Conservation (phyloP, 257 asterid species). For the Misopates orontium region DNA sequence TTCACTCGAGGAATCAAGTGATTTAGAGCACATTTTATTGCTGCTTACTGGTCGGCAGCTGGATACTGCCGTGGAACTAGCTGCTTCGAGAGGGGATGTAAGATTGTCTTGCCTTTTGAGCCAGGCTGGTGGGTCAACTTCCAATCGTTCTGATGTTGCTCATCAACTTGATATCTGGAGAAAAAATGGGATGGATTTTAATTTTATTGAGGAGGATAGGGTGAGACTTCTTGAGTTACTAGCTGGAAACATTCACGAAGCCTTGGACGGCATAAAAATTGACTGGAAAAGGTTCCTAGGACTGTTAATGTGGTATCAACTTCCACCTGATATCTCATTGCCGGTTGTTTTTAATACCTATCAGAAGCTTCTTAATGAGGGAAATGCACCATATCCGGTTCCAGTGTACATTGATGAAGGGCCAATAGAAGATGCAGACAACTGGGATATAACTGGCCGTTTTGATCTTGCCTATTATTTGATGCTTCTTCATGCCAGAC, state of each 20-base stretch:
- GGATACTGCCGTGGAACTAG: conserved; percentile 87
- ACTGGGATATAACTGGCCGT: conserved; percentile 50
- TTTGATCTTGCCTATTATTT: conserved; percentile 91
- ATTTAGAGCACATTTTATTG: conserved; percentile 81
- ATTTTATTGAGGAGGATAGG: conserved; percentile 77
- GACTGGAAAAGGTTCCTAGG: conserved; percentile 99
- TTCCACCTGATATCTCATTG: conserved; percentile 79
- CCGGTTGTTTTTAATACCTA: conserved; percentile 70
- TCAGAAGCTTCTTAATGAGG: conserved; percentile 78
- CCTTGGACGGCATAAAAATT: conserved; percentile 62
- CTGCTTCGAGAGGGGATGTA: conserved; percentile 95
- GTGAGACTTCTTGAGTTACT: conserved; percentile 82
- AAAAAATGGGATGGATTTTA: conserved; percentile 88
- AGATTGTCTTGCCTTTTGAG: conserved; percentile 90
- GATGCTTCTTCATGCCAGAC: conserved; percentile 93
- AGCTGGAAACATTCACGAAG: conserved; percentile 81
- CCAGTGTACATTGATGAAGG: conserved; percentile 96
- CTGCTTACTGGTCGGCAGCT: conserved; percentile 93
- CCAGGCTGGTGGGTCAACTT: conserved; percentile 85
- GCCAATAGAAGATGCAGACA: conserved; percentile 48
- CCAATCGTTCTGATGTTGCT: conserved; percentile 63
- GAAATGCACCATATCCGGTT: conserved; percentile 89
- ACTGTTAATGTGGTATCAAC: conserved; percentile 93
- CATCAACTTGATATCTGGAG: conserved; percentile 90
- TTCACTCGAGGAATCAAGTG: conserved; percentile 57